A percentile compares a stretch with the other conserved stretches of the same genome.
Evolutionary conservation across 345 rosid species (phyloP).

Genomic region (Eucalyptus pauciflora): DNA sequence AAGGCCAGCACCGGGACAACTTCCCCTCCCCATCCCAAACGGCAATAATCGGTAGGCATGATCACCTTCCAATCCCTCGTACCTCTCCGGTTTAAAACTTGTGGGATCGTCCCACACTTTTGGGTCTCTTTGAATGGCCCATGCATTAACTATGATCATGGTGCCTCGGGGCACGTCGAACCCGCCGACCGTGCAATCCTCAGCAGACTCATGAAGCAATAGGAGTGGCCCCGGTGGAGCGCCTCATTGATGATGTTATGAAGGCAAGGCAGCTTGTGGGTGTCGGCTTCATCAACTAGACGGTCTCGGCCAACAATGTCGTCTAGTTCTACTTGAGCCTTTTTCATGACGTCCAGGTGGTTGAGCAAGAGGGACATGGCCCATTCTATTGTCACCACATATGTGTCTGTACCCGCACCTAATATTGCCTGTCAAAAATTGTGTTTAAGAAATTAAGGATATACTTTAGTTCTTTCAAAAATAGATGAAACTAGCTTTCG

Average conservation of each 20-base stretch:
- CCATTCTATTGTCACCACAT: slow-evolving; percentile 6
- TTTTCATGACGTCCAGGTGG: not conserved
- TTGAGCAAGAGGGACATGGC: slow-evolving; percentile 9
- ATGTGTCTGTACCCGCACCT: slow-evolving; percentile 7
- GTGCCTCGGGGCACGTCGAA: too few species aligned
- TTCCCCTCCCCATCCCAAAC: too few species aligned
- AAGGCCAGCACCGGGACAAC: too few species aligned
- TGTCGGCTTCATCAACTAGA: slow-evolving; percentile 1
- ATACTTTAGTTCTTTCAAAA: not conserved
- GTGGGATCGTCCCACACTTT: not conserved
- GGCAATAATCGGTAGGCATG: not conserved
- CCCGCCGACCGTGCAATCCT: too few species aligned
- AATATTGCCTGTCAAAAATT: not conserved
- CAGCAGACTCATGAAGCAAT: too few species aligned
- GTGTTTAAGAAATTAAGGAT: not conserved
- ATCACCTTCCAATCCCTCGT: not conserved
- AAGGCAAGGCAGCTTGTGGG: slow-evolving; percentile 2
- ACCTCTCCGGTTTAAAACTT: slow-evolving; percentile 6
- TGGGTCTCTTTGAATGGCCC: not conserved
- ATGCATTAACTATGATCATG: not conserved
- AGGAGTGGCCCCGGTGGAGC: not conserved
- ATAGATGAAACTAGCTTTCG: not conserved
- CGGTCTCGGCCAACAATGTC: not conserved
- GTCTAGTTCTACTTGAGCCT: slow-evolving; percentile 6
- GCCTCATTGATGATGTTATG: slow-evolving; percentile 3